phyloP scores from a whole-genome alignment of 2,329 filamentous ascomycete species.

The Fusarium metavorans region DNA sequence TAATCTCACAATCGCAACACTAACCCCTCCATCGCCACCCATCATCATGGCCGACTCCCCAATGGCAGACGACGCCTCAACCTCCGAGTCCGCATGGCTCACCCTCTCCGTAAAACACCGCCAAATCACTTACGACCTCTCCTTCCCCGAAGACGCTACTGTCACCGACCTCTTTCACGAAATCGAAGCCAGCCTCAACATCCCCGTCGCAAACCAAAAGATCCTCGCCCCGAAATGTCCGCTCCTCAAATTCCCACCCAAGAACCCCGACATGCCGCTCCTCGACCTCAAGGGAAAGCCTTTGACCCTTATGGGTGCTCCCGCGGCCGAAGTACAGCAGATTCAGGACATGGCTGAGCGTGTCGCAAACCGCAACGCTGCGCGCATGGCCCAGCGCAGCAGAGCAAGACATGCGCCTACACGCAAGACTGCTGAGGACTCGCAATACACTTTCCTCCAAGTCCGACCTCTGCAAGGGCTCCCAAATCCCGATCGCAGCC shows the following conservation, averaged over 20 bases:
- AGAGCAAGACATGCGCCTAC: conserved; percentile 39
- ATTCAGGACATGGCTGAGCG: conserved; percentile 62
- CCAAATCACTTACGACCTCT: conserved; percentile 58
- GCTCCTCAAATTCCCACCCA: conserved; percentile 73
- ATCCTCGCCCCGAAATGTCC: conserved; percentile 74
- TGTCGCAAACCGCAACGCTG: conserved; percentile 61
- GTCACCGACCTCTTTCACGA: conserved; percentile 70
- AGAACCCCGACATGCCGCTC: conserved; percentile 65
- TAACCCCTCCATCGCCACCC: conserved; percentile 9
- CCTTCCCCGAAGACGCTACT: conserved; percentile 59
- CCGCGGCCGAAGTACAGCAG: conserved; percentile 68
- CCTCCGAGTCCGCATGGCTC: conserved; percentile 48
- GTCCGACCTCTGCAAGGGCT: conserved; percentile 82
- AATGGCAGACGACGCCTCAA: conserved; percentile 32
- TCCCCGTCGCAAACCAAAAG: conserved; percentile 75
- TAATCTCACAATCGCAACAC: conserved; percentile 7
- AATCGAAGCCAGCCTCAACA: conserved; percentile 67
- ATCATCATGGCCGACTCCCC: conserved; percentile 34
- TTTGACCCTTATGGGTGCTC: conserved; percentile 74
- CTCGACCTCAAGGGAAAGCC: conserved; percentile 66
- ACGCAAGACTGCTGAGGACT: conserved; percentile 60
- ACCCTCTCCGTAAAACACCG: conserved; percentile 61
- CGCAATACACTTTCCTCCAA: conserved; percentile 83
- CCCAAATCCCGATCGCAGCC: conserved; percentile 78
- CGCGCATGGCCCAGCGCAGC: conserved; percentile 49